Conservation (phyloP, 2,329 filamentous ascomycete species). For the Penicillium nordicum region DNA sequence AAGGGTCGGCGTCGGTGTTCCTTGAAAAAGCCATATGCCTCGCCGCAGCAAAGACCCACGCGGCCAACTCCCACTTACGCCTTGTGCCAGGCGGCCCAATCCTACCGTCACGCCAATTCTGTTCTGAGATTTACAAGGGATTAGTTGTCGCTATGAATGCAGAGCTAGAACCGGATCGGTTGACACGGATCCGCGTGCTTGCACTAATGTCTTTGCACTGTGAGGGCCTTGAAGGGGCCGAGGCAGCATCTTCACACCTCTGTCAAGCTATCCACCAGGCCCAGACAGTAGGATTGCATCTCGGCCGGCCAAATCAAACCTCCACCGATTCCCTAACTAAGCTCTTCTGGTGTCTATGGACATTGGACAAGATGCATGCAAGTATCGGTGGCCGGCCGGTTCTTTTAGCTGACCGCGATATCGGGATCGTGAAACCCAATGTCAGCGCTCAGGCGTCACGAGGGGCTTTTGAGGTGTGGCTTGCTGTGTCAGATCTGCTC, state of each 20-base stretch:
- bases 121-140: slow-evolving; percentile 37
- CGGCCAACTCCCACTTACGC: slow-evolving; percentile 33
- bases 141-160: slow-evolving; percentile 39
- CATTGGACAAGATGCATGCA: slow-evolving; percentile 42
- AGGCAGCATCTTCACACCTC: slow-evolving; percentile 40
- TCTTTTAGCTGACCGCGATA: slow-evolving; percentile 40
- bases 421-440: slow-evolving; percentile 35
- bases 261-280: slow-evolving; percentile 42
- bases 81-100: slow-evolving; percentile 30
- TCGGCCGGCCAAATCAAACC: slow-evolving; percentile 34
- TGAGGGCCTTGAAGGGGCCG: slow-evolving; percentile 41
- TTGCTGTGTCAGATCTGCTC: slow-evolving; percentile 38
- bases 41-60: slow-evolving; percentile 38
- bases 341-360: slow-evolving; percentile 43
- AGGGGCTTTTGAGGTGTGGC: slow-evolving; percentile 37
- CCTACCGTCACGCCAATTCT: slow-evolving; percentile 37
- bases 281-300: slow-evolving; percentile 40
- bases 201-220: slow-evolving; percentile 42
- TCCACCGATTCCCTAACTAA: slow-evolving; percentile 28
- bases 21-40: slow-evolving; percentile 42
- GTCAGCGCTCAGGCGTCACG: slow-evolving; percentile 10
- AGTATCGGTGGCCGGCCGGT: slow-evolving; percentile 41
- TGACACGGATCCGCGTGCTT: slow-evolving; percentile 38
- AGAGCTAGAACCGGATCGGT: slow-evolving; percentile 35
- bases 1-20: slow-evolving; percentile 31